Percentiles rank a stretch among this genome's conserved stretches.
These are phyloP conservation scores for Porphyrellus cyaneotinctus DNA, from an alignment of 768 basidiomycete genomes.

Conservation along the genomic window DNA sequence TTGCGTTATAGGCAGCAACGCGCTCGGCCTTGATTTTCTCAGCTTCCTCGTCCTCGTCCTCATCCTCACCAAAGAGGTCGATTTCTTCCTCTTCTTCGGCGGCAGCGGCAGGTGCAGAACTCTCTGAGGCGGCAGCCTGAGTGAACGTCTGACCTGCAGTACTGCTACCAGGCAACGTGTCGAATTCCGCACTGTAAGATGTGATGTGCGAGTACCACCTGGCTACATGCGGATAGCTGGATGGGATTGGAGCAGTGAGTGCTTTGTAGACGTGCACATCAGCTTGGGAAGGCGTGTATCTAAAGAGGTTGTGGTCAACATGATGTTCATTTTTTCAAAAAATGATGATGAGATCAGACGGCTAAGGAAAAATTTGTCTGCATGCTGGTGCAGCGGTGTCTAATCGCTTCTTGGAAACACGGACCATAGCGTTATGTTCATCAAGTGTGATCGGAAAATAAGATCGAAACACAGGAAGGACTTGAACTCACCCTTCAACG, in stretches of 20 bases:
- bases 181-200: conserved; percentile 78
- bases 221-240: conserved; percentile 65
- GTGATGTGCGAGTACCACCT: conserved; percentile 96
- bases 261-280: conserved; percentile 91
- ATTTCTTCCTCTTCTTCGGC: conserved; percentile 66
- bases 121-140: conserved; percentile 39
- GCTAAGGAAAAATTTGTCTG: conserved; percentile 69
- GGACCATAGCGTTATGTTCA: conserved; percentile 86
- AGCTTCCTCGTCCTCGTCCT: conserved; percentile 80
- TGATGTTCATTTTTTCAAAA: neutral
- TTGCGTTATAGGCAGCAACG: conserved; percentile 87
- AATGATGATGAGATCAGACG: conserved; percentile 51
- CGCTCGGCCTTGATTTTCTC: conserved; percentile 89
- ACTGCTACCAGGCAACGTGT: conserved; percentile 79
- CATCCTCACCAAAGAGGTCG: conserved; percentile 86
- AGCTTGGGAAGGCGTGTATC: conserved; percentile 89
- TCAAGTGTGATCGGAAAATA: conserved; percentile 38
- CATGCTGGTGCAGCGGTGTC: conserved; percentile 80
- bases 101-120: conserved; percentile 44
- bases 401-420: conserved; percentile 95
- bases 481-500: conserved; percentile 76
- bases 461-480: conserved; percentile 2
- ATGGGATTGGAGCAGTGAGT: conserved; percentile 61
- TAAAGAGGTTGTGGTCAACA: conserved; percentile 31
- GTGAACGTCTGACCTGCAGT: conserved; percentile 73